A percentile compares a stretch with the other conserved stretches of the same genome.
These are phyloP conservation scores for Sphagnurus paluster DNA, from an alignment of 1,284 basidiomycete genomes.

Conservation along the genomic window DNA sequence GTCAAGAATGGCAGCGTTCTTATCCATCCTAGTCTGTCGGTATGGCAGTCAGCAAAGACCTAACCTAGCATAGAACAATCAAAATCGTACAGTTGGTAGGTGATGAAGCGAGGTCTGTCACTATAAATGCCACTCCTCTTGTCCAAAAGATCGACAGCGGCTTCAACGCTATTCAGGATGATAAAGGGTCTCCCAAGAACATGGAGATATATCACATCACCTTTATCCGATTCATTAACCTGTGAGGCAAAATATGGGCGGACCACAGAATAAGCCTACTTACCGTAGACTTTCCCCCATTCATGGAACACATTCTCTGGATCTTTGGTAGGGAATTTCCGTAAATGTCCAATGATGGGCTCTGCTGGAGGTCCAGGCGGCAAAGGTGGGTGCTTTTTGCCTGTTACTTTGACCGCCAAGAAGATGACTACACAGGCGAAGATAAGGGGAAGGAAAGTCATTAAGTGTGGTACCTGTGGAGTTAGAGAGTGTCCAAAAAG, in stretches of 20 bases:
- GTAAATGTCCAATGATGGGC: constrained; percentile 25
- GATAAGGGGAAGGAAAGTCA: no score
- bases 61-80: no score
- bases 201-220: constrained; percentile 30
- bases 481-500: no score
- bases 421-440: no score
- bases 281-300: constrained; percentile 20
- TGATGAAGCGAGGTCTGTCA: constrained; percentile 24
- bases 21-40: constrained; percentile 20
- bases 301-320: constrained; percentile 18
- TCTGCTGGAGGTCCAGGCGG: constrained; percentile 24
- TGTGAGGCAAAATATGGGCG: no score
- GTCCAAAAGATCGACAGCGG: constrained; percentile 33
- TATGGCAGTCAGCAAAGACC: no score
- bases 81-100: constrained; percentile 13
- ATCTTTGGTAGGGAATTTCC: constrained; percentile 15
- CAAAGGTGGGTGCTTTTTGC: constrained; percentile 6
- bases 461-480: no score
- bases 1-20: constrained; percentile 14
- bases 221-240: no score
- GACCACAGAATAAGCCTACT: no score
- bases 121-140: constrained; percentile 32
- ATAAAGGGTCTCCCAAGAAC: constrained; percentile 29
- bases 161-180: constrained; percentile 31
- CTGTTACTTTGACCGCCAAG: neutral